Evolutionary conservation across 345 rosid species (phyloP).

Genomic region (Cochlearia excelsa): DNA sequence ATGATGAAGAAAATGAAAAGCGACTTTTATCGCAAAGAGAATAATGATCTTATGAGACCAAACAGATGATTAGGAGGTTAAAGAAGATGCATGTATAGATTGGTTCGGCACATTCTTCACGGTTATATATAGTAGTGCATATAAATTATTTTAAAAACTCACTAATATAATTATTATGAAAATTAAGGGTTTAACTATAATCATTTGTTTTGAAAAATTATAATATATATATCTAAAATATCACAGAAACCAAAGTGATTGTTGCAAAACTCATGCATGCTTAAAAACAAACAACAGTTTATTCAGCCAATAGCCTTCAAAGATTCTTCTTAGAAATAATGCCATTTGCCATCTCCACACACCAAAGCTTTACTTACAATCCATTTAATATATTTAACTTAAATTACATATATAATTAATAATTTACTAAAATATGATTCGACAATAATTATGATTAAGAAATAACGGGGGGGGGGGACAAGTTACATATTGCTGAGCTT

Average conservation of each 20-base stretch:
- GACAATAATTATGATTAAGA: slow-evolving; percentile 27
- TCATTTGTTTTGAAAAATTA: slow-evolving; percentile 14
- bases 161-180: slow-evolving; percentile 22
- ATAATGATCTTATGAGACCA: slow-evolving; percentile 1
- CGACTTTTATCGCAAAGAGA: slow-evolving; percentile 10
- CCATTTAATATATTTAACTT: not conserved
- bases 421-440: slow-evolving; percentile 2
- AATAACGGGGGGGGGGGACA: slow-evolving; percentile 24
- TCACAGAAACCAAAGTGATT: no score
- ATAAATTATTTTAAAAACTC: slow-evolving; percentile 21
- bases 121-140: slow-evolving; percentile 47
- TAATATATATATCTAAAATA: no score
- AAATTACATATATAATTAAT: slow-evolving; percentile 10
- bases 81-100: slow-evolving; percentile 30
- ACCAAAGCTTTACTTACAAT: no score
- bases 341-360: slow-evolving; percentile 37
- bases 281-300: slow-evolving; percentile 53
- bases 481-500: slow-evolving; percentile 39
- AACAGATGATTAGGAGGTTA: slow-evolving; percentile 29
- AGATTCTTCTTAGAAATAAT: slow-evolving; percentile 36
- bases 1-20: slow-evolving; percentile 2
- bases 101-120: slow-evolving; percentile 47
- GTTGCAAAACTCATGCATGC: slow-evolving; percentile 44
- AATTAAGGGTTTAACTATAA: slow-evolving; percentile 25
- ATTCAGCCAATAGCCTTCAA: slow-evolving; percentile 54